These are phyloP conservation scores for Phytophthora aleatoria DNA, from an alignment of 352 stramenopile genomes.

Conservation along the genomic window DNA sequence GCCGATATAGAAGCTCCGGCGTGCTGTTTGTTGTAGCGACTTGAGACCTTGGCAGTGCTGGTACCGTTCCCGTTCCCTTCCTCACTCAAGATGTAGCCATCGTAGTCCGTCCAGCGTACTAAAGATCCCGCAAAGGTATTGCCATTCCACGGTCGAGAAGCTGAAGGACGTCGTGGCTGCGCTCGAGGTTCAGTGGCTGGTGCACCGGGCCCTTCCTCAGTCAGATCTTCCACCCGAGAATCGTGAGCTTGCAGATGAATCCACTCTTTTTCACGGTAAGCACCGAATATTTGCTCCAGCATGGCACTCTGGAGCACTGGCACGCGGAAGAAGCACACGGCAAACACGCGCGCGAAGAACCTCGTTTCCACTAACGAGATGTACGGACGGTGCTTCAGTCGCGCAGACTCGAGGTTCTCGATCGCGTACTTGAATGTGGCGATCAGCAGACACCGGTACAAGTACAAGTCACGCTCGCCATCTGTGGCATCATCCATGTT, in stretches of 20 bases:
- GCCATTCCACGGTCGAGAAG: conserved; percentile 52
- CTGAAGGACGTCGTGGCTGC: conserved; percentile 36
- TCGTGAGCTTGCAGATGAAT: conserved; percentile 38
- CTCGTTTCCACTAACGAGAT: conserved; percentile 61
- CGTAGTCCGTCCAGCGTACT: conserved; percentile 63
- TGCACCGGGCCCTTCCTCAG: conserved; percentile 4
- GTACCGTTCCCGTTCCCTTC: conserved; percentile 33
- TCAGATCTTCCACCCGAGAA: conserved; percentile 33
- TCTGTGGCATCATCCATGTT: conserved; percentile 43
- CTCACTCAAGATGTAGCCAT: conserved; percentile 47
- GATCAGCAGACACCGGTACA: conserved; percentile 73
- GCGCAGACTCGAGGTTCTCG: conserved; percentile 59
- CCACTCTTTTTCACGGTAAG: conserved; percentile 62
- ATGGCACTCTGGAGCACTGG: conserved; percentile 57
- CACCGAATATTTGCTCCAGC: conserved; percentile 56
- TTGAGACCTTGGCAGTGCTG: conserved; percentile 30
- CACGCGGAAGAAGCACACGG: conserved; percentile 73
- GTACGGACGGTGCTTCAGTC: conserved; percentile 47
- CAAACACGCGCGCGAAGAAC: conserved; percentile 74
- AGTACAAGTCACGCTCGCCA: conserved; percentile 56
- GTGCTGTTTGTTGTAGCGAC: conserved; percentile 31
- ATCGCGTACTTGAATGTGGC: conserved; percentile 78
- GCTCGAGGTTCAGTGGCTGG: conserved; percentile 7
- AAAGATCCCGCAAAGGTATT: conserved; percentile 62
- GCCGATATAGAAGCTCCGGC: conserved; percentile 21